Evolutionary conservation across 225 moss, liverwort and hornwort genomes (phyloP).

Genomic region (Takakia lepidozioides): DNA sequence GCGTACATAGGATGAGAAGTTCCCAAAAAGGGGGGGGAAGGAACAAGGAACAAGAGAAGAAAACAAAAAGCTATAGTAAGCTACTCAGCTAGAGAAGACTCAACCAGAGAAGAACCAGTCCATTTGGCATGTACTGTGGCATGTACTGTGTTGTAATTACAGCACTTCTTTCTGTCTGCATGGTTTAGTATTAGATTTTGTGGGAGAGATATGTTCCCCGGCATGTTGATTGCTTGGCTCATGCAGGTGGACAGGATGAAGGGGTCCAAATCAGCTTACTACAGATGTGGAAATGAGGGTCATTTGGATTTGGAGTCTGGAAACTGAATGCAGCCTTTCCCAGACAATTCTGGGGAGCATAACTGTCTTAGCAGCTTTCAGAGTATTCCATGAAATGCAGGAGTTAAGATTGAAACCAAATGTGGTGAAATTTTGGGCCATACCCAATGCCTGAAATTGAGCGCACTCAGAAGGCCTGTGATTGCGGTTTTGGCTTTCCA

Average conservation of each 20-base stretch:
- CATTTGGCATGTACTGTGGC: background rate
- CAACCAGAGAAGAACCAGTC: background rate
- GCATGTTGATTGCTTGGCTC: background rate
- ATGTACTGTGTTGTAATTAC: background rate
- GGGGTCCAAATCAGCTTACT: constrained; percentile 4
- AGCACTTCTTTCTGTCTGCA: background rate
- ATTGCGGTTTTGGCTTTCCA: no score
- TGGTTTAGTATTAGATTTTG: no score
- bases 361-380: constrained; percentile 81
- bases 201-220: background rate
- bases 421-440: constrained; percentile 91
- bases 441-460: constrained; percentile 87
- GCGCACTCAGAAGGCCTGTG: no score
- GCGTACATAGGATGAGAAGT: no score
- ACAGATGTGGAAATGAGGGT: constrained; percentile 26
- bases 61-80: no score
- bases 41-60: no score
- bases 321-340: constrained; percentile 16
- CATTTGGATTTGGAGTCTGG: constrained; percentile 15
- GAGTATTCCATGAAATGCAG: constrained; percentile 95
- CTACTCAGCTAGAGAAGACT: background rate
- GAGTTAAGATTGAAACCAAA: constrained; percentile 92
- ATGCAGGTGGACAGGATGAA: constrained; percentile 37
- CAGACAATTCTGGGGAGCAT: constrained; percentile 45
- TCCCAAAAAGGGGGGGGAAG: no score